Evolutionary conservation across 1,139 yeast genomes (phyloP).

Genomic region (Sugiyamaella neomexicana): DNA sequence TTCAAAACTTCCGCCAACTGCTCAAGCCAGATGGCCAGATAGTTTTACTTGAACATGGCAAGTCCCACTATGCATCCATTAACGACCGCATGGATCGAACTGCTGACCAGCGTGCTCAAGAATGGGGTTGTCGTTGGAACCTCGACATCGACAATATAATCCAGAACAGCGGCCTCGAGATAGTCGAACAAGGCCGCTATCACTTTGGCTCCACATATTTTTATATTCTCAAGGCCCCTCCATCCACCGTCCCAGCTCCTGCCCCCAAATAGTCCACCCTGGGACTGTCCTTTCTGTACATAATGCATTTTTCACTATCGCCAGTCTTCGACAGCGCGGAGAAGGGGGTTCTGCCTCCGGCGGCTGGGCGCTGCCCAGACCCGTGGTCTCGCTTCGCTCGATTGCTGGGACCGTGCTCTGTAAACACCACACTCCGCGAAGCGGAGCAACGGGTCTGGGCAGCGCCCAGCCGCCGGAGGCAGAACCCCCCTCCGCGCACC

Average conservation of each 20-base stretch:
- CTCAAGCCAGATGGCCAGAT: constrained; percentile 91
- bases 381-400: constrained; percentile 2
- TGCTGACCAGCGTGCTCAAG: constrained; percentile 78
- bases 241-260: neutral
- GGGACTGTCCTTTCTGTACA: no score
- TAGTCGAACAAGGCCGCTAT: constrained; percentile 73
- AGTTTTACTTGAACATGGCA: constrained; percentile 86
- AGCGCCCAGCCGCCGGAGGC: constrained; percentile 11
- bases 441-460: constrained; percentile 2
- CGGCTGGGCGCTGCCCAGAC: constrained; percentile 5
- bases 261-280: neutral
- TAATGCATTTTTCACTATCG: no score
- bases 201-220: constrained; percentile 85
- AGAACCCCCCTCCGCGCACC: no score
- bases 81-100: constrained; percentile 80
- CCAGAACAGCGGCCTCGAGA: constrained; percentile 79
- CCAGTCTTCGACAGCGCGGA: no score
- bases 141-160: constrained; percentile 85
- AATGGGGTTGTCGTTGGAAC: constrained; percentile 99
- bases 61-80: constrained; percentile 75
- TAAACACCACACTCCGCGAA: neutral
- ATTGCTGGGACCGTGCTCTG: no score
- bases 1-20: constrained; percentile 67
- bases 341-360: neutral
- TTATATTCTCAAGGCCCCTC: constrained; percentile 30